Percentiles rank a stretch among this genome's conserved stretches.
Evolutionary conservation across 345 rosid species (phyloP).

Genomic region (Lepidium sativum): DNA sequence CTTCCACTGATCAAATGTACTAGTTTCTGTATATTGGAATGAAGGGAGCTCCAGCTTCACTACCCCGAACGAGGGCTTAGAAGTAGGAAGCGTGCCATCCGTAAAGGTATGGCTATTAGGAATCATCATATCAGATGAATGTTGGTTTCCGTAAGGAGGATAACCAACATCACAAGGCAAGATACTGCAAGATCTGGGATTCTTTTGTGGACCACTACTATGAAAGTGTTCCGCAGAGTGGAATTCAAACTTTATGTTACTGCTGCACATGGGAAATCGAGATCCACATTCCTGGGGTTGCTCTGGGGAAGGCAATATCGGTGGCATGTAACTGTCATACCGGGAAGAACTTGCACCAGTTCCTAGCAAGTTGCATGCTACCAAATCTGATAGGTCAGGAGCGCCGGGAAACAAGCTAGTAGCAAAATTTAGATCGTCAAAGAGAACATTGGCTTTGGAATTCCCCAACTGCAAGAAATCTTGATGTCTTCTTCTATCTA

Average conservation of each 20-base stretch:
- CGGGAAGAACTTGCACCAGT: constrained; percentile 50
- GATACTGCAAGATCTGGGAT: constrained; percentile 37
- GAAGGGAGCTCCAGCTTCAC: constrained; percentile 99
- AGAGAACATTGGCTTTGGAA: constrained; percentile 54
- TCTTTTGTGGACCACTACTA: constrained; percentile 33
- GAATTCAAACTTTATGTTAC: constrained; percentile 40
- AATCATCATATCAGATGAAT: constrained; percentile 43
- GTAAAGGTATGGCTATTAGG: constrained; percentile 72
- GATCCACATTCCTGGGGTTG: constrained; percentile 50
- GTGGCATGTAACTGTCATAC: constrained; percentile 48
- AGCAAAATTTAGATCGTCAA: constrained; percentile 56
- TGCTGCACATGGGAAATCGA: constrained; percentile 35
- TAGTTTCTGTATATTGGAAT: constrained; percentile 92
- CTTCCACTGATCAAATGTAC: constrained; percentile 63
- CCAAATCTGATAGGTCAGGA: constrained; percentile 56
- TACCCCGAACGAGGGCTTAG: constrained; percentile 62
- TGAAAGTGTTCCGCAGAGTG: constrained; percentile 44
- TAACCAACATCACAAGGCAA: constrained; percentile 50
- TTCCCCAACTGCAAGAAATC: constrained; percentile 47
- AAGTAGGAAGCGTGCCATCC: constrained; percentile 85
- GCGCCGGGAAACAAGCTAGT: constrained; percentile 42
- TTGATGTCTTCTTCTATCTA: constrained; percentile 44
- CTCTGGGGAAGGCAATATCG: constrained; percentile 46
- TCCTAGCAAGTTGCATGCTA: constrained; percentile 52
- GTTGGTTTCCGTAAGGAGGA: constrained; percentile 35